These are phyloP conservation scores for Calvatia gigantea DNA, from an alignment of 768 basidiomycete genomes.

Conservation along the genomic window DNA sequence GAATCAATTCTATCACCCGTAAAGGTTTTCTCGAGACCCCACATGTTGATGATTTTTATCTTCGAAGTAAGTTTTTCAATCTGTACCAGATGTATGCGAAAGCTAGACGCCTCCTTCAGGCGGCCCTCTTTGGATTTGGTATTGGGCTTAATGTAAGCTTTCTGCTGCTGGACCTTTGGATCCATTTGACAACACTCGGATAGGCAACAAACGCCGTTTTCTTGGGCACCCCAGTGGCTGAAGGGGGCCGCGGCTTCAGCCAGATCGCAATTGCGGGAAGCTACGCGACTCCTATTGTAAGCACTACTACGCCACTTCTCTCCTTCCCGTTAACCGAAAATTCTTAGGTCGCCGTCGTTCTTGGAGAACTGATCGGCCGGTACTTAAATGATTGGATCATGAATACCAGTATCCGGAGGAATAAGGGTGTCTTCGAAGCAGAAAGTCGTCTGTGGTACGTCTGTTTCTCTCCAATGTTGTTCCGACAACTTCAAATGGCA, in stretches of 20 bases:
- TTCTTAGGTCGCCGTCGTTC: conserved; percentile 27
- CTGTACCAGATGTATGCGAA: conserved; percentile 57
- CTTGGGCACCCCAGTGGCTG: conserved; percentile 12
- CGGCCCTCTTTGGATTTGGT: conserved; percentile 27
- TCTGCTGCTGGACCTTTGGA: not conserved
- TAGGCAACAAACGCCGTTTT: conserved; percentile 32
- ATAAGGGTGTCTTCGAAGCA: conserved; percentile 37
- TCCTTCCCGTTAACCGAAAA: conserved; percentile 29
- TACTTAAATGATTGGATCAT: conserved; percentile 33
- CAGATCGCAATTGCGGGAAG: conserved; percentile 10
- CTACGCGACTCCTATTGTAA: conserved; percentile 9
- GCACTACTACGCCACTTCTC: not conserved
- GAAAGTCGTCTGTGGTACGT: conserved; percentile 49
- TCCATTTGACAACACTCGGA: conserved; percentile 26
- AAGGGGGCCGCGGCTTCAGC: conserved; percentile 5
- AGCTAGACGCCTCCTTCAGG: conserved; percentile 50
- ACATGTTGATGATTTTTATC: conserved; percentile 38
- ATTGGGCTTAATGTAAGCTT: conserved; percentile 30
- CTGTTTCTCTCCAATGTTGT: not conserved
- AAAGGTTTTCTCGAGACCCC: conserved; percentile 59
- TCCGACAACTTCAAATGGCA: conserved; percentile 3
- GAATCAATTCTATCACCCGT: conserved; percentile 18
- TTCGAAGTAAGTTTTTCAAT: conserved; percentile 40
- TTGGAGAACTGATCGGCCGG: conserved; percentile 34
- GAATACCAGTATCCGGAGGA: conserved; percentile 25